Conservation (phyloP, 306 rosid genomes). For the Lupinus albus region DNA sequence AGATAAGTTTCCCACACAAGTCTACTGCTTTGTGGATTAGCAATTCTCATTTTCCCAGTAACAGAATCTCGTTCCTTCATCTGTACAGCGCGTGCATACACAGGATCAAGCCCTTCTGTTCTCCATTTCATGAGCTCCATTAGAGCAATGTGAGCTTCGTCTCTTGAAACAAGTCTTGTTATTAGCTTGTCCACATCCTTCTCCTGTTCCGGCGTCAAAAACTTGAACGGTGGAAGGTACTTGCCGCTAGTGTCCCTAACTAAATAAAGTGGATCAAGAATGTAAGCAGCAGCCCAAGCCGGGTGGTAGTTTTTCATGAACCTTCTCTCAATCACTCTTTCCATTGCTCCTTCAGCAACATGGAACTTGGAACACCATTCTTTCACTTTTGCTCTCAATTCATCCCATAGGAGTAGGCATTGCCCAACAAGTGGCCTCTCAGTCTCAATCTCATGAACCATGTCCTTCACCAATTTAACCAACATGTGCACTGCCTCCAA, state of each 20-base stretch:
- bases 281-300: constrained; percentile 50
- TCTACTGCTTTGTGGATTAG: constrained; percentile 49
- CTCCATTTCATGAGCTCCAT: constrained; percentile 62
- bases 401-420: constrained; percentile 69
- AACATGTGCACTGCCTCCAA: constrained; percentile 54
- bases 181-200: constrained; percentile 48
- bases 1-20: constrained; percentile 53
- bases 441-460: constrained; percentile 55
- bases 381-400: constrained; percentile 56
- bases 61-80: constrained; percentile 46
- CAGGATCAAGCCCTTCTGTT: constrained; percentile 56
- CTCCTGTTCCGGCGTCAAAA: constrained; percentile 48
- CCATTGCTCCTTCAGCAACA: constrained; percentile 42
- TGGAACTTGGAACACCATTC: constrained; percentile 49
- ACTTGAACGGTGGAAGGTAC: constrained; percentile 52
- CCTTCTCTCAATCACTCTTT: constrained; percentile 46
- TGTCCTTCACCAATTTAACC: constrained; percentile 55
- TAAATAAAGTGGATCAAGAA: constrained; percentile 49
- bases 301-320: constrained; percentile 53
- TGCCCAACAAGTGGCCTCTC: constrained; percentile 65
- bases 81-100: constrained; percentile 52
- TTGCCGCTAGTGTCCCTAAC: constrained; percentile 48
- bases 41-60: constrained; percentile 42
- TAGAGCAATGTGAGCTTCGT: constrained; percentile 50
- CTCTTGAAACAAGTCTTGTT: constrained; percentile 42